Evolutionary conservation across 768 basidiomycete genomes (phyloP), one percentile per base, ranked within the genome.

Genomic region (Sarcodon aspratus): DNA sequence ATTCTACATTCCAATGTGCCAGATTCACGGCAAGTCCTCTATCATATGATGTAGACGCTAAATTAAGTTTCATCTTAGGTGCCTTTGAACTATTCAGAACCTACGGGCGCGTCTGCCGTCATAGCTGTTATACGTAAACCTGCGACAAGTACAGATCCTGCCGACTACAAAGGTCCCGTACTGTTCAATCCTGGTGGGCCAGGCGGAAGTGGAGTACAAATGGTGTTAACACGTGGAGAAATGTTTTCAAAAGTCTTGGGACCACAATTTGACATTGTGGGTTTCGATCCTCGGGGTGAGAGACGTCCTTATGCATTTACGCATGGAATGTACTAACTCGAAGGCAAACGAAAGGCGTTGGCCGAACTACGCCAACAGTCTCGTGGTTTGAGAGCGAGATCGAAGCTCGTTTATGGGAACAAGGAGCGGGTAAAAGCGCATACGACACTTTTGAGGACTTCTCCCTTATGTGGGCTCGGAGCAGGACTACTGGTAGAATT

Each of bases 161-260:
- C 52, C 6, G 45, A 52, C 15, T 64, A 63, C 43, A 53, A 51
- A 5, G 65, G 64, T 0, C 64, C 64, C 0, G 56, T 66, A n/a
- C 53, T 65, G 6, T 63, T 61, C 55, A 66, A 64, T 49, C 65
- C 60, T 1, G 59, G 59, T 1, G 60, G 59, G 0, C 59, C 61
- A 1, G 61, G 59, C n/a, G 54, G 54, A 2, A 57, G 57, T 31
- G 64, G 62, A 17, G 59, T 64, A 27, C 48, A 52, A 1, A 34
- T 53, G 1, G 49, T 60, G 9, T 15, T 44, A 27, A 21, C 15
- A 10, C 21, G 21, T 21, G 57, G 34, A 3, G 12, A 46, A 0
- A 8, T 36, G 1, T 55, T 58, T 33, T 48, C 42, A 15, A 21
- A 44, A 17, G 7, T 60, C 13, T 15, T 61, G 33, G 60, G 57